Evolutionary conservation across 257 asterid genomes (phyloP).

Genomic region (Ocimum tenuiflorum): DNA sequence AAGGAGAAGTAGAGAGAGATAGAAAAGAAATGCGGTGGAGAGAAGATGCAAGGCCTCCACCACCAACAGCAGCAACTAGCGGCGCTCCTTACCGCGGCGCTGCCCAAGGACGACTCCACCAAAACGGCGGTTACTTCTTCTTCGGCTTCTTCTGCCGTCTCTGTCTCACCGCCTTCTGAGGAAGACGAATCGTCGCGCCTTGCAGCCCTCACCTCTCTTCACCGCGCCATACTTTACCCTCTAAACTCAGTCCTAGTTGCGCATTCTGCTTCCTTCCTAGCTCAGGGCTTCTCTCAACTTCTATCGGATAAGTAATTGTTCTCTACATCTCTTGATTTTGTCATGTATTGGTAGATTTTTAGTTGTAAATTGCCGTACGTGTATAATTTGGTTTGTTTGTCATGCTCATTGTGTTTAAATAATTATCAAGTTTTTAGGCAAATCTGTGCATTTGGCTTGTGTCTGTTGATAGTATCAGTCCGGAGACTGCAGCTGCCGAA

Average conservation of each 20-base stretch:
- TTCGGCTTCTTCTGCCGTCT: conserved; percentile 27
- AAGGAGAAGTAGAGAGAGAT: conserved; percentile 17
- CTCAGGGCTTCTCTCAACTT: conserved; percentile 81
- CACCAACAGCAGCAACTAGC: conserved; percentile 94
- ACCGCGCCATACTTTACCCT: conserved; percentile 79
- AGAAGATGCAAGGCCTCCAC: conserved; percentile 90
- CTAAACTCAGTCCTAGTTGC: conserved; percentile 70
- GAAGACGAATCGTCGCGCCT: conserved; percentile 69
- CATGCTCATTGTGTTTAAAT: background rate
- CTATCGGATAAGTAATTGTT: conserved; percentile 61
- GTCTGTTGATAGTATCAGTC: background rate
- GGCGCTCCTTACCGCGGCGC: conserved; percentile 91
- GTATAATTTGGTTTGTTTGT: background rate
- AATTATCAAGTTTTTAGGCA: background rate
- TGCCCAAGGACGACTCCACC: conserved; percentile 62
- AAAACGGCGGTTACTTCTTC: conserved; percentile 33
- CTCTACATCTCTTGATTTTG: background rate
- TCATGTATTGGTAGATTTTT: background rate
- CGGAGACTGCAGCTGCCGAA: too few relatives aligned
- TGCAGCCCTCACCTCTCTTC: conserved; percentile 75
- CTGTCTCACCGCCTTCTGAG: conserved; percentile 33
- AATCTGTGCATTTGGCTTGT: conserved; percentile 11
- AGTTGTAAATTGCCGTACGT: background rate
- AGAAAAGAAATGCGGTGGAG: conserved; percentile 42
- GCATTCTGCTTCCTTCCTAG: conserved; percentile 84